phyloP scores from a whole-genome alignment of 345 rosid species.

The Eucalyptus sp. region DNA sequence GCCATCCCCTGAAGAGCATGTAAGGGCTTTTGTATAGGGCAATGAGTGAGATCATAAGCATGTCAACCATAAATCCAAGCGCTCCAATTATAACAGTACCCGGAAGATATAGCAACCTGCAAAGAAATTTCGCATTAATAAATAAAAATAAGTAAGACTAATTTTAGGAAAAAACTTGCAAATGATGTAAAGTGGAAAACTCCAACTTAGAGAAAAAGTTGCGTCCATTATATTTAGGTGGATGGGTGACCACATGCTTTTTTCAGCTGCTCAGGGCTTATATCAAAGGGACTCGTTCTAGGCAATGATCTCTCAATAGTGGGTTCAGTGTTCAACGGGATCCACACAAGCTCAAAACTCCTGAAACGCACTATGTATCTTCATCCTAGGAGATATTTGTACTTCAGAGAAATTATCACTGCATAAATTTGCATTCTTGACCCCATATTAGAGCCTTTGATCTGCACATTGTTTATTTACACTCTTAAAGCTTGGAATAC shows the following conservation, averaged over 20 bases:
- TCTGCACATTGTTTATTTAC: background rate
- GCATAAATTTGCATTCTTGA: background rate
- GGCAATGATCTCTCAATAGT: background rate
- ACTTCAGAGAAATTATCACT: background rate
- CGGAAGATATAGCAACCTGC: conserved; percentile 63
- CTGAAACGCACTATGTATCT: background rate
- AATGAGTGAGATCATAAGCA: conserved; percentile 52
- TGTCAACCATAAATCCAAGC: conserved; percentile 60
- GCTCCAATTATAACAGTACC: conserved; percentile 47
- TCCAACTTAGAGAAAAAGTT: background rate
- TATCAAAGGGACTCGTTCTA: background rate
- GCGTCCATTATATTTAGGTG: background rate
- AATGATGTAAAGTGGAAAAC: background rate
- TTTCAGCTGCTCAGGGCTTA: background rate
- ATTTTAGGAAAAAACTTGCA: background rate
- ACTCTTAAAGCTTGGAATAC: background rate
- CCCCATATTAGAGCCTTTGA: background rate
- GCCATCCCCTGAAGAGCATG: conserved; percentile 97
- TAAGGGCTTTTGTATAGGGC: conserved; percentile 81
- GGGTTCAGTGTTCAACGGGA: background rate
- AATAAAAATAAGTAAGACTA: background rate
- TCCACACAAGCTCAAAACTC: background rate
- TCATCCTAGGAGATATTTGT: background rate
- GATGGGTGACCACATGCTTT: background rate
- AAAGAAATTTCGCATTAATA: background rate